Base-by-base conservation (phyloP, 192 early-diverging fungal species). In the Backusella parvicylindrica region DNA sequence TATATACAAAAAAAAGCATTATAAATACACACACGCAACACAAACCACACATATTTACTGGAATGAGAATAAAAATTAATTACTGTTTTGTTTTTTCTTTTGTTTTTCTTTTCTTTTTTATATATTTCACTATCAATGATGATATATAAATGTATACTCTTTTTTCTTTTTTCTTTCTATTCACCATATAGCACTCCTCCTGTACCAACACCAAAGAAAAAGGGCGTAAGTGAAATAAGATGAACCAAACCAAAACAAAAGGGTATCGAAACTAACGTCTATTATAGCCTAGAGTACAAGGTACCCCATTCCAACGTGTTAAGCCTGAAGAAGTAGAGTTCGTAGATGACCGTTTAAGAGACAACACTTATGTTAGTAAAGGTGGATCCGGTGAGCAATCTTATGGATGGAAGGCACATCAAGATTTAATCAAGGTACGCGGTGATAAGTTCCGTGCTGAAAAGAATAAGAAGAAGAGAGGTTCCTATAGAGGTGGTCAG, bases 391-490 rank as follows among this genome's bases (percentile, higher is more conserved):
- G 88, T 21, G 86, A 85, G 9, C 79, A 63, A 36, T 86, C 90
- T 64, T 99, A 97, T 84, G 98, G 98, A 21, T 88, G 92, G 84
- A 97, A 94, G 77, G 98, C 98, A 15, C 92, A 98, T 78, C 86
- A 88, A 82, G 98, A 99, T 70, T 87, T 99, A 75, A 92, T 96
- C 70, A 91, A 92, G 50, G 95, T 91, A 16, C 86, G 92, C 35
- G 98, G 98, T 50, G 95, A 96, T 84, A 90, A 91, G 30, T 99
- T 99, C 88, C 90, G 94, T 41, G 92, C 91, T 13, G 96, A 98
- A 77, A 99, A 99, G 89, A 95, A 94, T 73, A 98, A 98, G 87
- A 99, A 99, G 86, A 98, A 98, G 89, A 86, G 94, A 66, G 96
- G 96, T 28, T 91, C 92, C 47, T 99, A 99, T 88, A 89, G 92